Evolutionary conservation across 2,329 filamentous ascomycete species (phyloP).

Genomic region (Sarocladium oryzae): DNA sequence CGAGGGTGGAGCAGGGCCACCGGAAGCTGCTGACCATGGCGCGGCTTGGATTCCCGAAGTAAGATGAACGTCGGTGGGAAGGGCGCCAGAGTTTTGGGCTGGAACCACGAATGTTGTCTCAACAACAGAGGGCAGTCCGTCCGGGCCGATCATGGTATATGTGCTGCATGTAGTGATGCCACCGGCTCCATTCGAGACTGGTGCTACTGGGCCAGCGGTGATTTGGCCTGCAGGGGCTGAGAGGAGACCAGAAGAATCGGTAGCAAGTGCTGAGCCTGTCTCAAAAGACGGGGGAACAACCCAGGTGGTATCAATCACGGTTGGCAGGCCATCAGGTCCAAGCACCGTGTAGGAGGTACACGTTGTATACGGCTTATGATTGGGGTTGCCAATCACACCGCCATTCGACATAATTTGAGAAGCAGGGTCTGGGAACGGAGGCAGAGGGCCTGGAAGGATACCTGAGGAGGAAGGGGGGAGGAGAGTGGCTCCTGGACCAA

Average conservation of each 20-base stretch:
- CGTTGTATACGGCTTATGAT: constrained; percentile 3
- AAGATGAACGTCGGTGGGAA: background rate
- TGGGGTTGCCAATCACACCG: constrained; percentile 9
- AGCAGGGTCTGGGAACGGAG: constrained; percentile 9
- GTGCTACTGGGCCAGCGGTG: constrained; percentile 1
- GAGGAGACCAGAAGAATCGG: background rate
- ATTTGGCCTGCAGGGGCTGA: constrained; percentile 5
- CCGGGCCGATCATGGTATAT: constrained; percentile 14
- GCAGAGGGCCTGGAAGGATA: background rate
- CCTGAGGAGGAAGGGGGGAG: background rate
- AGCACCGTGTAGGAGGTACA: constrained; percentile 11
- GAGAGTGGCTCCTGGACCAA: constrained; percentile 1
- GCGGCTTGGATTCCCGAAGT: constrained; percentile 6
- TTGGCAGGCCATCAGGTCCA: constrained; percentile 12
- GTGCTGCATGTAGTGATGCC: constrained; percentile 9
- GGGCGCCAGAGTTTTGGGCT: constrained; percentile 10
- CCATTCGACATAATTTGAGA: constrained; percentile 8
- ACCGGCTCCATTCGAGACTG: background rate
- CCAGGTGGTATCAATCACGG: constrained; percentile 9
- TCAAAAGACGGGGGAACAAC: constrained; percentile 7
- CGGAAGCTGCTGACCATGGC: constrained; percentile 1
- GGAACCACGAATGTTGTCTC: constrained; percentile 20
- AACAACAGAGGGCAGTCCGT: constrained; percentile 22
- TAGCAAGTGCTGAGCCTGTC: constrained; percentile 1
- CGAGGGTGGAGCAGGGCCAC: background rate